phyloP scores from a whole-genome alignment of 225 moss, liverwort and hornwort species.

The Rhytidiadelphus loreus region DNA sequence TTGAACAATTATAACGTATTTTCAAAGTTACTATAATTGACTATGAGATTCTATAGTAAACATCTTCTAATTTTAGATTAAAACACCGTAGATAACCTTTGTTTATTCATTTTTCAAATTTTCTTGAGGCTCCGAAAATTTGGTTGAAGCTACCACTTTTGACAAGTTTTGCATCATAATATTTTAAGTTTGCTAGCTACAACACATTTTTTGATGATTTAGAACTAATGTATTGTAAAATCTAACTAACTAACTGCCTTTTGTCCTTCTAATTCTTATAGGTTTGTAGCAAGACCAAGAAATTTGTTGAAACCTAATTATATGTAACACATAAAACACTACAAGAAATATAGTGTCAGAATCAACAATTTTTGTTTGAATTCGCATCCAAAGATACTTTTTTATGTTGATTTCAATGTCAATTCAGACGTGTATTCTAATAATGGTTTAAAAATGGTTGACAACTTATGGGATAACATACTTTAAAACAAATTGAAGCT shows the following conservation, averaged over 20 bases:
- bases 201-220: neutral
- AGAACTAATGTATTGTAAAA: neutral
- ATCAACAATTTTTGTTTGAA: no score
- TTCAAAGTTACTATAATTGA: neutral
- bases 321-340: neutral
- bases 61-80: neutral
- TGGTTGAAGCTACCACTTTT: neutral
- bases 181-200: no score
- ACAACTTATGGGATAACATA: neutral
- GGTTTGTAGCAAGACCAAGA: rapidly evolving
- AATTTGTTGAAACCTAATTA: neutral
- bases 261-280: no score
- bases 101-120: neutral
- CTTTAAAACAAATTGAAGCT: slow-evolving; percentile 33
- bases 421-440: no score
- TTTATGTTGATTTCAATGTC: no score
- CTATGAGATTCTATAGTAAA: rapidly evolving
- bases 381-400: no score
- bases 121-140: neutral
- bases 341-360: no score
- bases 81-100: neutral
- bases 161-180: no score
- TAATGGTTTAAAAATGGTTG: no score
- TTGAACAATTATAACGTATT: neutral
- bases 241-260: rapidly evolving